These are phyloP conservation scores for Lactarius evosmus DNA, from an alignment of 768 basidiomycete genomes.

Conservation along the genomic window DNA sequence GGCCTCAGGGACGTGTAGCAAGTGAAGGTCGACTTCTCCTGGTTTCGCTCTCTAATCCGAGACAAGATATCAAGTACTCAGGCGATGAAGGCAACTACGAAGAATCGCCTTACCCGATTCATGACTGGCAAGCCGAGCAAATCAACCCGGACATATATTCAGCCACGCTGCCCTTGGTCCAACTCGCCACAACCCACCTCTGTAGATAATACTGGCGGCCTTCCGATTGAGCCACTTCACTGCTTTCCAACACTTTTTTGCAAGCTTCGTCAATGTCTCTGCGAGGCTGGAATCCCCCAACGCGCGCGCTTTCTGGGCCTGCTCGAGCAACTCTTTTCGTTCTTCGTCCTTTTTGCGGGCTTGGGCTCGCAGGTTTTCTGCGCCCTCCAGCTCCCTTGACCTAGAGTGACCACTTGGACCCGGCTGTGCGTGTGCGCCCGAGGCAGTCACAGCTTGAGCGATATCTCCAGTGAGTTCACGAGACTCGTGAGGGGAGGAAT, in stretches of 20 bases:
- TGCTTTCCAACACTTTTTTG: not conserved
- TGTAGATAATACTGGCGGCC: not conserved
- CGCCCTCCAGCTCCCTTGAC: not conserved
- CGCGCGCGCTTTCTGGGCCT: not conserved
- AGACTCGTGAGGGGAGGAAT: not conserved
- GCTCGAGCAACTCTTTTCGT: not conserved
- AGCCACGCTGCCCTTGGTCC: not conserved
- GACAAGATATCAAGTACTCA: not conserved
- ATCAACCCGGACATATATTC: not conserved
- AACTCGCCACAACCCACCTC: not conserved
- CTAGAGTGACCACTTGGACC: not conserved
- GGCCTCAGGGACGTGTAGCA: not conserved
- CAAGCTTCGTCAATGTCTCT: not conserved
- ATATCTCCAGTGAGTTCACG: not conserved
- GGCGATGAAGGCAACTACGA: not conserved
- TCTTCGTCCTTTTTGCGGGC: not conserved
- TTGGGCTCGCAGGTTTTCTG: not conserved
- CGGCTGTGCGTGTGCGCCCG: not conserved
- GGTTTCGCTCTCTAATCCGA: not conserved
- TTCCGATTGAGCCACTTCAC: not conserved
- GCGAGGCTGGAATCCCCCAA: not conserved
- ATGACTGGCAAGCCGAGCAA: not conserved
- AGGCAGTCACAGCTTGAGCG: not conserved
- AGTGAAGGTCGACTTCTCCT: not conserved
- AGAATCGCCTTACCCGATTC: not conserved